Base-by-base conservation (phyloP, 2,329 filamentous ascomycete genomes). In the Monosporascus sp. region DNA sequence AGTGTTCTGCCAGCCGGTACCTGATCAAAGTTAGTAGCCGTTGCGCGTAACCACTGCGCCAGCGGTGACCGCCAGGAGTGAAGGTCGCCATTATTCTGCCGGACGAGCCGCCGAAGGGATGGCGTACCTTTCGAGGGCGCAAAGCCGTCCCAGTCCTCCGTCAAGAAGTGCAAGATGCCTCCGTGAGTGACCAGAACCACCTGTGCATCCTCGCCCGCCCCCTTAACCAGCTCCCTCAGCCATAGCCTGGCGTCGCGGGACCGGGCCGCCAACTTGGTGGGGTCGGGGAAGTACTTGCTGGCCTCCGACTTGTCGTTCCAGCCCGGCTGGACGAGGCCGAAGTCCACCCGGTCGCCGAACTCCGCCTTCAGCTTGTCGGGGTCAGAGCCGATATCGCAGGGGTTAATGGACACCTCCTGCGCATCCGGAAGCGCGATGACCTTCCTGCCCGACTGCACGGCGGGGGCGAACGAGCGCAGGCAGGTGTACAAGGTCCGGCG, bases 141-240 rank as follows among this genome's bases (percentile, higher is more conserved):
- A 24, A 80, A 78, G 43, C 84, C 87, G 51, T 83, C 76, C 83
- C 86, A 95, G 64, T 96, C 91, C 60, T 91, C 82, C 0, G 89
- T 94, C 58, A 96, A 73, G 63, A 90, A 95, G 68, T 96, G 91
- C 63, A 96, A 68, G 61, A 92, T 88, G 1, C 88, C 89, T 2
- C 91, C 91, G 63, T 96, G 91, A 3, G 89, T 87, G 7, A 95
- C 89, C 2, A 91, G 78, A 0, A 87, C 83, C 27, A 96, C 81
- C 61, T 93, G 81, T 3, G 73, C 75, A 63, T 88, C 84, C 5
- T 65, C 63, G 1, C 65, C 72, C 1, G 67, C 68, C 27, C 64
- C 62, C 76, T 70, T 37, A 50, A 73, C 63, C 43, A 79, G 57
- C 0, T 78, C 72, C 17, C 79, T 67, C 55, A 94, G 67, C 71